These are phyloP conservation scores for Flaveria linearis DNA, from an alignment of 129 eudicot species.

Conservation along the genomic window DNA sequence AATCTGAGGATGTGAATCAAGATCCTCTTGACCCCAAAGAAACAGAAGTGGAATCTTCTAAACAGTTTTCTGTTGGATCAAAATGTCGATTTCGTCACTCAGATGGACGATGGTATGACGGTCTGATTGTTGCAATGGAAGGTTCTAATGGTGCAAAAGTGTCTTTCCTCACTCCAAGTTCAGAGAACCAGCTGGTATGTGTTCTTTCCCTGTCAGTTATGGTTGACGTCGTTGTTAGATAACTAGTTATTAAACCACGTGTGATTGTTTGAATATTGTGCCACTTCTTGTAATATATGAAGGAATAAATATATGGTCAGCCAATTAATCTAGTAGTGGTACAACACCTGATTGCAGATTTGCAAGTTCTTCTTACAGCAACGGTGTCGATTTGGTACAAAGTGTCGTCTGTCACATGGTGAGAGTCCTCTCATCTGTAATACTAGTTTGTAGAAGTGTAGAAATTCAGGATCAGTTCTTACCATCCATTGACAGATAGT, in stretches of 20 bases:
- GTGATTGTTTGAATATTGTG: neutral
- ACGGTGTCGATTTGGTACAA: constrained; percentile 97
- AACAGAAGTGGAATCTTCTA: constrained; percentile 50
- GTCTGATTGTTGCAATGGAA: constrained; percentile 66
- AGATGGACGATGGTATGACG: constrained; percentile 90
- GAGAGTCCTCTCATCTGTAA: constrained; percentile 29
- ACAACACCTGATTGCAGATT: constrained; percentile 88
- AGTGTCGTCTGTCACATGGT: constrained; percentile 98
- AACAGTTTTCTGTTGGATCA: constrained; percentile 73
- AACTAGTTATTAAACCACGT: constrained; percentile 14
- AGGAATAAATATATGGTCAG: constrained; percentile 23
- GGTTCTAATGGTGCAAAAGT: constrained; percentile 64
- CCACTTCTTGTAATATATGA: constrained; percentile 10
- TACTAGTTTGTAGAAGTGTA: neutral
- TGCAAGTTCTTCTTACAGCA: constrained; percentile 98
- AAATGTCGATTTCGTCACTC: constrained; percentile 92
- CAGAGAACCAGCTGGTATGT: constrained; percentile 86
- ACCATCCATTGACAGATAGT: neutral
- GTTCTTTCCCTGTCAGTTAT: constrained; percentile 16
- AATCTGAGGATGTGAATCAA: constrained; percentile 43
- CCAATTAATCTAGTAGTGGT: constrained; percentile 51
- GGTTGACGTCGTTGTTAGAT: constrained; percentile 6
- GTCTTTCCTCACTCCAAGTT: constrained; percentile 79
- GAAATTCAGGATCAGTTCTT: constrained; percentile 23
- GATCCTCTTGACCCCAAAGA: constrained; percentile 50